Evolutionary conservation across 371 early-diverging fungal species (phyloP).

Genomic region (Mortierella sp.): DNA sequence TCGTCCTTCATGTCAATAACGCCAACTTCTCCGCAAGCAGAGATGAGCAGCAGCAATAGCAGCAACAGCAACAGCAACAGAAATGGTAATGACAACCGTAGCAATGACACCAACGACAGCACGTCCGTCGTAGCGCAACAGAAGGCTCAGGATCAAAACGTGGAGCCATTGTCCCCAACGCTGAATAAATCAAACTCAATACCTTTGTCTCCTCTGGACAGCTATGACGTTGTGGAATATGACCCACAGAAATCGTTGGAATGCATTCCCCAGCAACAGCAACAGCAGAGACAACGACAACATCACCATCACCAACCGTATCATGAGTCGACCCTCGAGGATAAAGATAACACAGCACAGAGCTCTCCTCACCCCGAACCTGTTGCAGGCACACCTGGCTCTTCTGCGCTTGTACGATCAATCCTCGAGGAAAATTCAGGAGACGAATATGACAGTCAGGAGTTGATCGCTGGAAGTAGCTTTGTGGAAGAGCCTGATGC

Average conservation of each 20-base stretch:
- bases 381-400: constrained; percentile 8
- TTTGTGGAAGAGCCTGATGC: constrained; percentile 50
- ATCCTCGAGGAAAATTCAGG: constrained; percentile 24
- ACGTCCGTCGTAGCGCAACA: not conserved
- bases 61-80: not conserved
- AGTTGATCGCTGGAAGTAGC: constrained; percentile 14
- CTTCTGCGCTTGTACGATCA: constrained; percentile 10
- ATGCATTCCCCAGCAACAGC: constrained; percentile 1
- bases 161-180: not conserved
- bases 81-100: not conserved
- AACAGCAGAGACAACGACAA: not conserved
- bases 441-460: constrained; percentile 21
- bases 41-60: constrained; percentile 7
- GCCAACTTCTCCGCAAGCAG: not conserved
- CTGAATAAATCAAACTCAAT: not conserved
- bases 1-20: constrained; percentile 1
- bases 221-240: constrained; percentile 19
- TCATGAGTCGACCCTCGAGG: not conserved
- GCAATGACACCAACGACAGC: not conserved
- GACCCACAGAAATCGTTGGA: constrained; percentile 1
- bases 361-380: not conserved
- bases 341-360: not conserved
- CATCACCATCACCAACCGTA: not conserved
- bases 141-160: not conserved
- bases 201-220: constrained; percentile 6